phyloP scores from a whole-genome alignment of 2,329 filamentous ascomycete genomes.

The Monilinia aucupariae region DNA sequence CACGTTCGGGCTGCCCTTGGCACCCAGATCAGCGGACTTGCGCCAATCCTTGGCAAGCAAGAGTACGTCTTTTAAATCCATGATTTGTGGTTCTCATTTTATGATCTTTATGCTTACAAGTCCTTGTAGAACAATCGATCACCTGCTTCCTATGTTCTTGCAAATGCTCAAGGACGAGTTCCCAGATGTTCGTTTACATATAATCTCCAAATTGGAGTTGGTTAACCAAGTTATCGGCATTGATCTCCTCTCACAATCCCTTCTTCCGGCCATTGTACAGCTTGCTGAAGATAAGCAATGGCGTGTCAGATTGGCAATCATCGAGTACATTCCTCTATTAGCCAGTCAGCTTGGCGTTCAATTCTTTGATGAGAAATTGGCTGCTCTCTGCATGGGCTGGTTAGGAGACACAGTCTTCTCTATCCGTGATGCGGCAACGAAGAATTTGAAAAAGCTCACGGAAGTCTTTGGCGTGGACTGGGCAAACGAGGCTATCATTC shows the following conservation, averaged over 20 bases:
- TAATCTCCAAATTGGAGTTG: constrained; percentile 98
- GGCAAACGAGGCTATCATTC: constrained; percentile 95
- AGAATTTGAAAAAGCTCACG: constrained; percentile 96
- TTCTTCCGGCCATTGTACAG: constrained; percentile 94
- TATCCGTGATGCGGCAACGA: constrained; percentile 93
- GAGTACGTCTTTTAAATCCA: constrained; percentile 57
- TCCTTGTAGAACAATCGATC: constrained; percentile 73
- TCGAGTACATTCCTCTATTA: constrained; percentile 96
- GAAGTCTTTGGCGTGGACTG: constrained; percentile 98
- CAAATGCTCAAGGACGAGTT: constrained; percentile 99
- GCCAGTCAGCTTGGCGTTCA: constrained; percentile 92
- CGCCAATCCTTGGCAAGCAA: constrained; percentile 95
- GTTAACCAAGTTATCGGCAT: constrained; percentile 99
- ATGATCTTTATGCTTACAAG: constrained; percentile 24
- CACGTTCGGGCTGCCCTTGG: constrained; percentile 93
- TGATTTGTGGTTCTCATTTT: neutral
- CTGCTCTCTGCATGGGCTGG: constrained; percentile 96
- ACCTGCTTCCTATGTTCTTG: constrained; percentile 96
- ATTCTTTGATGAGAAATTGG: constrained; percentile 98
- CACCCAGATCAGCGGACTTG: constrained; percentile 93
- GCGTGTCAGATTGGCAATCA: constrained; percentile 95
- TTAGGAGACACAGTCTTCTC: constrained; percentile 97
- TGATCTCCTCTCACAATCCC: constrained; percentile 89
- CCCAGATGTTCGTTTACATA: constrained; percentile 94
- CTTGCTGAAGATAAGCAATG: constrained; percentile 99